phyloP scores from a whole-genome alignment of 192 early-diverging fungal genomes.

The Lunasporangiospora selenospora region DNA sequence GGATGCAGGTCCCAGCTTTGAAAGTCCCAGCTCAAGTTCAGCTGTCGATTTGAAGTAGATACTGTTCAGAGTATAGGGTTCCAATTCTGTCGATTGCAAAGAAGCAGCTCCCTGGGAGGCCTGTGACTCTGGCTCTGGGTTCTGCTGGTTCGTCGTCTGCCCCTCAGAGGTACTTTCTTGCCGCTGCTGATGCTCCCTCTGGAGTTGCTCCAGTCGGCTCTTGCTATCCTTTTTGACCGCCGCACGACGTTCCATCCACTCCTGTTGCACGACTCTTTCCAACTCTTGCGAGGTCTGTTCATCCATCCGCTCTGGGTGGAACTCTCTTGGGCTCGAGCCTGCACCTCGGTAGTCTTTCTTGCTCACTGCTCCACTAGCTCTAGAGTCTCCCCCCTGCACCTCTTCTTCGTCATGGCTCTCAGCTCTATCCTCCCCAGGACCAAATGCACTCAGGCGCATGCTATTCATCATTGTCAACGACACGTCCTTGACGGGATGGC shows the following conservation, averaged over 20 bases:
- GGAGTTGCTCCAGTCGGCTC: conserved; percentile 24
- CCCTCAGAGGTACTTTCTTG: no score
- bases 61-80: conserved; percentile 25
- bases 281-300: conserved; percentile 1
- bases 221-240: conserved; percentile 31
- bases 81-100: not conserved
- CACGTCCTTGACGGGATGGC: not conserved
- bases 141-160: not conserved
- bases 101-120: not conserved
- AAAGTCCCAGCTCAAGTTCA: conserved; percentile 9
- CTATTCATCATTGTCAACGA: conserved; percentile 4
- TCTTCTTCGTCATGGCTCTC: no score
- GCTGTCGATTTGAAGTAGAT: conserved; percentile 26
- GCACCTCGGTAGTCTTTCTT: not conserved
- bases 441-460: conserved; percentile 31
- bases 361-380: not conserved
- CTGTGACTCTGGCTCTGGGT: not conserved
- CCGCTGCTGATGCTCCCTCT: conserved; percentile 1
- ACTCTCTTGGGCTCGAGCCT: conserved; percentile 1
- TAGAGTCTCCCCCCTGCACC: no score
- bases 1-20: no score
- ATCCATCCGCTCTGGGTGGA: conserved; percentile 2
- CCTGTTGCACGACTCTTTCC: conserved; percentile 21
- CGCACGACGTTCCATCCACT: conserved; percentile 33
- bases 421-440: conserved; percentile 13